These are phyloP conservation scores for Crithidia acanthocephali DNA, from an alignment of 208 protist genomes.

Conservation along the genomic window DNA sequence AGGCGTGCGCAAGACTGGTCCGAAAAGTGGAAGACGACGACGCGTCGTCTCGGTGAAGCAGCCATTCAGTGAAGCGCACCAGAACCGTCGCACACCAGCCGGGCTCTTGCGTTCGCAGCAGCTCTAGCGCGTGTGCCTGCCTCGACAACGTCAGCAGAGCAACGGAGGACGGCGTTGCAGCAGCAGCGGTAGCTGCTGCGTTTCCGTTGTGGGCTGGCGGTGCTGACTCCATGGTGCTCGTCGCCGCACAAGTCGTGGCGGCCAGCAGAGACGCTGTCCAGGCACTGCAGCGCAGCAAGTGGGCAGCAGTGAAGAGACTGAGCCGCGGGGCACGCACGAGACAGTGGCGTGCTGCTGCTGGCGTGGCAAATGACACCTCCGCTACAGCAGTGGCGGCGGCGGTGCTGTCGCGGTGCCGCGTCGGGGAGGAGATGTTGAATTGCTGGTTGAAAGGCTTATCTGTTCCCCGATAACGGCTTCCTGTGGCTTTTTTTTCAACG, in stretches of 20 bases:
- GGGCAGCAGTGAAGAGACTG: conserved; percentile 36
- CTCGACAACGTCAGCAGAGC: background rate
- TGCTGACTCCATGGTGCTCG: background rate
- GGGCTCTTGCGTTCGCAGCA: conserved; percentile 22
- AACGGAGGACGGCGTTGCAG: background rate
- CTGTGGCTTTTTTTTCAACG: background rate
- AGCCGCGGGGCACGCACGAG: conserved; percentile 20
- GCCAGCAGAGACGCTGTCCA: conserved; percentile 27
- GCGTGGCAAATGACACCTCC: conserved; percentile 14
- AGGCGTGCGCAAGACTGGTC: conserved; percentile 1
- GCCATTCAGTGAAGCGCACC: conserved; percentile 29
- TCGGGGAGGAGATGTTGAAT: background rate
- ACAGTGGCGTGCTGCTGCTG: conserved; percentile 19
- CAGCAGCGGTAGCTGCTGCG: background rate
- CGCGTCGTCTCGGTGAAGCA: background rate
- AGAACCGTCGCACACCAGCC: conserved; percentile 43
- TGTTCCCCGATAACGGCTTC: background rate
- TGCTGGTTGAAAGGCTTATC: background rate
- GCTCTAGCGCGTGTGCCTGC: conserved; percentile 12
- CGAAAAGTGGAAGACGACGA: background rate
- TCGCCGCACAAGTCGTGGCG: background rate
- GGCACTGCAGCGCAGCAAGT: conserved; percentile 45
- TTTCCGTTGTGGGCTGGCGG: background rate
- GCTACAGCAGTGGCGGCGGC: too few relatives aligned
- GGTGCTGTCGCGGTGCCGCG: background rate